Base-by-base conservation (phyloP, 208 protist genomes). In the Wallacemonas rigidus region DNA sequence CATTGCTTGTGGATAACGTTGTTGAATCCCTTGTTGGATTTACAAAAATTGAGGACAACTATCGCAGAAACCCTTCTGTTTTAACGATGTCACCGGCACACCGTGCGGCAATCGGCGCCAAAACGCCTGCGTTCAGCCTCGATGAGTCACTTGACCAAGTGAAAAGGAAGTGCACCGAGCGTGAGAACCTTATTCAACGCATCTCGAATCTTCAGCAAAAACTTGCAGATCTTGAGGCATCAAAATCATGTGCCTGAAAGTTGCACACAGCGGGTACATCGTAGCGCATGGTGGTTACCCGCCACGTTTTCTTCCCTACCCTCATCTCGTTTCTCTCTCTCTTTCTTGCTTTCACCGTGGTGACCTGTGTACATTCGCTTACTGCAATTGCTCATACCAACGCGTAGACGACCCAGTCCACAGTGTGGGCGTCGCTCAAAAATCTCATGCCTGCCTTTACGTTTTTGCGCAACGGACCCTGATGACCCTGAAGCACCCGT, bases 1-100 rank as follows among this genome's bases (percentile, higher is more conserved):
- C 79, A 12, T 51, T 91, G n/a, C 79, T 76, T 17, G 53, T 90
- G 48, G 81, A 91, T 65, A 94, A 91, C 62, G 67, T 91, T 15
- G 78, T 90, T 15, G 82, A 89, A 44, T 82, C 83, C 40, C 54
- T 94, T 60, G 68, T 71, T 3, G 80, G 73, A 3, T 94, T 94
- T 61, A 78, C 78, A 14, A 80, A 77, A 58, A 61, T 94, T 7
- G 51, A 69, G 5, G 77, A 75, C 62, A 69, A 74, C 8, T 90
- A 81, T 51, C 6, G 55, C 3, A 62, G 75, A 17, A 81, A 84
- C 72, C 56, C 50, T 17, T 54, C 74, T 4, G 38, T 67, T 14
- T 40, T 77, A 3, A 14, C 60, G 8, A 3, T 57, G 14, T 61
- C 47, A 8, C 47, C 48, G 2, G 38, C 57, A 54, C 60, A 69